phyloP scores from a whole-genome alignment of 2,329 filamentous ascomycete species.

The Rutstroemia sp. region DNA sequence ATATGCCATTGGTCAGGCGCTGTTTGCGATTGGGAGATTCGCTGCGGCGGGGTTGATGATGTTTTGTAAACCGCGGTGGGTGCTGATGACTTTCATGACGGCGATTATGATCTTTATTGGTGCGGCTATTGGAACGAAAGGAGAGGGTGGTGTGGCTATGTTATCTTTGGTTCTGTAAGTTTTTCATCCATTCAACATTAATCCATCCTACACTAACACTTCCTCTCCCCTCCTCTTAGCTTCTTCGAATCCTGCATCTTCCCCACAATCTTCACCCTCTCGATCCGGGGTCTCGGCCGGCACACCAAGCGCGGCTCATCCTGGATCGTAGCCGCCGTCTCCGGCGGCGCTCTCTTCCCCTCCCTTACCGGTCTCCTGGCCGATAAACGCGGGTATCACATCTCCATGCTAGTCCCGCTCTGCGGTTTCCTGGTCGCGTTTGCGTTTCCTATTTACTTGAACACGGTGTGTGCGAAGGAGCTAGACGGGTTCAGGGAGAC shows the following conservation, averaged over 20 bases:
- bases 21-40: slow-evolving; percentile 70
- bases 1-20: slow-evolving; percentile 63
- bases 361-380: slow-evolving; percentile 12
- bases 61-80: slow-evolving; percentile 57
- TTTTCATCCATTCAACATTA: background rate
- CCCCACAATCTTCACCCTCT: slow-evolving; percentile 74
- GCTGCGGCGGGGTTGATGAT: slow-evolving; percentile 53
- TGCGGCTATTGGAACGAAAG: slow-evolving; percentile 34
- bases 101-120: slow-evolving; percentile 51
- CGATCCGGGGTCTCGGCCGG: slow-evolving; percentile 69
- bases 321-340: slow-evolving; percentile 52
- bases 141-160: slow-evolving; percentile 48
- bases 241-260: slow-evolving; percentile 76
- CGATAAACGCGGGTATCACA: slow-evolving; percentile 6
- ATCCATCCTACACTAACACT: background rate
- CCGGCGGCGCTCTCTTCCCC: slow-evolving; percentile 25
- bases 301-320: slow-evolving; percentile 74
- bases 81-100: slow-evolving; percentile 53
- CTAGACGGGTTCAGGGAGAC: slow-evolving; percentile 31
- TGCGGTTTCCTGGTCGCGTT: slow-evolving; percentile 30
- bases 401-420: slow-evolving; percentile 29
- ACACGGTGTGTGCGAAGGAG: slow-evolving; percentile 28
- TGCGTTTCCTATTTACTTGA: slow-evolving; percentile 31
- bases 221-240: background rate
- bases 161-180: slow-evolving; percentile 53